phyloP scores from a whole-genome alignment of 2,329 filamentous ascomycete species.

The Aureobasidium sp. region DNA sequence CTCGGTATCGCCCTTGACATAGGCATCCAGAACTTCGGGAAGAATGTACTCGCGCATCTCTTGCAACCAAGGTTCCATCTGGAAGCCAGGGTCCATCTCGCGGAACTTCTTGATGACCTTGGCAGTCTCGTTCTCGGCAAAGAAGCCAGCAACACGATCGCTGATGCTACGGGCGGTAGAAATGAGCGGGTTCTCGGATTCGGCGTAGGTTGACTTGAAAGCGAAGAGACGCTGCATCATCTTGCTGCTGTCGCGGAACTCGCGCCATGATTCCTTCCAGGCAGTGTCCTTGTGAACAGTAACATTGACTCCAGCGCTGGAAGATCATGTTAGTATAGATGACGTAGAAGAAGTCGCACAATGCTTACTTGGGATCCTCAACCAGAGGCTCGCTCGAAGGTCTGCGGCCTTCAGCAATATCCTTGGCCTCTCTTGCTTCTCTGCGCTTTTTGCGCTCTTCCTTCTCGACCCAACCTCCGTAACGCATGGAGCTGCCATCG shows the following conservation, averaged over 20 bases:
- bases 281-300: conserved; percentile 94
- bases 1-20: conserved; percentile 90
- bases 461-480: conserved; percentile 94
- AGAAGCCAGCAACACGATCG: conserved; percentile 88
- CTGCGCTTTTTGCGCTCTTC: conserved; percentile 80
- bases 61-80: conserved; percentile 87
- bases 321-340: conserved; percentile 27
- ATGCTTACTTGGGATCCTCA: conserved; percentile 79
- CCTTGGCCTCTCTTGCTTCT: conserved; percentile 62
- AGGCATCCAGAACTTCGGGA: conserved; percentile 93
- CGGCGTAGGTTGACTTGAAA: conserved; percentile 81
- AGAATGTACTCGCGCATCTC: conserved; percentile 98
- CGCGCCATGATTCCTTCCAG: conserved; percentile 97
- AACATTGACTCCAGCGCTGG: conserved; percentile 84
- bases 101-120: conserved; percentile 98
- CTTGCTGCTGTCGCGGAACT: conserved; percentile 85
- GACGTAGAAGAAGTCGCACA: too few relatives aligned
- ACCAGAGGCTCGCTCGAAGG: conserved; percentile 54
- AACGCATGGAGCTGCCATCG: conserved; percentile 90
- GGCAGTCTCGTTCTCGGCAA: conserved; percentile 96
- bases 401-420: conserved; percentile 40
- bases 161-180: conserved; percentile 89
- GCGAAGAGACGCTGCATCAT: conserved; percentile 82
- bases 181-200: conserved; percentile 94
- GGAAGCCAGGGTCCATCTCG: conserved; percentile 89